These are phyloP conservation scores for Ambrosia trifida DNA, from an alignment of 129 eudicot genomes.

Conservation along the genomic window DNA sequence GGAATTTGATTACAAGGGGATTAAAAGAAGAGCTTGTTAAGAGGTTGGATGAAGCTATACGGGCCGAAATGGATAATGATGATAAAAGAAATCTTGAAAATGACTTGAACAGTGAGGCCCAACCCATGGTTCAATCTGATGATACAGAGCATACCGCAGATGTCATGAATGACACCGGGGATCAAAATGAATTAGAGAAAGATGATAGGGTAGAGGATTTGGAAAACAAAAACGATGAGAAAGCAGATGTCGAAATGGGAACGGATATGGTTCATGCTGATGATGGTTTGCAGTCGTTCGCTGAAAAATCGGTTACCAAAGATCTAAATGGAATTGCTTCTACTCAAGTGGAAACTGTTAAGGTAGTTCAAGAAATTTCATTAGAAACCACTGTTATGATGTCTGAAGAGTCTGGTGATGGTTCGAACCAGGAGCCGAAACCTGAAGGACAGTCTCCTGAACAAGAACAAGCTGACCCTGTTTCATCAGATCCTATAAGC, in stretches of 20 bases:
- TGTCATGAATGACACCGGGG: slow-evolving; percentile 5
- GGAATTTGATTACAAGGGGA: slow-evolving; percentile 62
- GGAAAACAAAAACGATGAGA: slow-evolving; percentile 11
- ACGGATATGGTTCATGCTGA: slow-evolving; percentile 28
- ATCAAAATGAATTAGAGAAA: slow-evolving; percentile 13
- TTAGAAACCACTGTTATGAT: slow-evolving; percentile 39
- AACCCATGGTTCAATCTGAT: slow-evolving; percentile 36
- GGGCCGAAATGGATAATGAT: slow-evolving; percentile 42
- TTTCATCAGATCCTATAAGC: slow-evolving; percentile 38
- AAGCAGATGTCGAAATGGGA: slow-evolving; percentile 28
- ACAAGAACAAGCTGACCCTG: slow-evolving; percentile 33
- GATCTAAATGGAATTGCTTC: slow-evolving; percentile 30
- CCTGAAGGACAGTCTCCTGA: slow-evolving; percentile 25
- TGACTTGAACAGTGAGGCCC: slow-evolving; percentile 27
- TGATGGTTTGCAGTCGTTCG: slow-evolving; percentile 28
- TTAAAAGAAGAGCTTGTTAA: slow-evolving; percentile 78
- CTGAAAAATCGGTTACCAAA: slow-evolving; percentile 30
- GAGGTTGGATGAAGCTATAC: slow-evolving; percentile 74
- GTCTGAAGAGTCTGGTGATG: slow-evolving; percentile 27
- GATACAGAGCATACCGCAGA: slow-evolving; percentile 31
- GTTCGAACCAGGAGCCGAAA: slow-evolving; percentile 33
- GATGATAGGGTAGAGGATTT: not conserved
- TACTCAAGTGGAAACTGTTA: slow-evolving; percentile 27
- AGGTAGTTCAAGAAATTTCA: slow-evolving; percentile 27
- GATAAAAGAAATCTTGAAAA: slow-evolving; percentile 25